These are phyloP conservation scores for Isochrysis galbana DNA, from an alignment of 78 protist genomes.

Conservation along the genomic window DNA sequence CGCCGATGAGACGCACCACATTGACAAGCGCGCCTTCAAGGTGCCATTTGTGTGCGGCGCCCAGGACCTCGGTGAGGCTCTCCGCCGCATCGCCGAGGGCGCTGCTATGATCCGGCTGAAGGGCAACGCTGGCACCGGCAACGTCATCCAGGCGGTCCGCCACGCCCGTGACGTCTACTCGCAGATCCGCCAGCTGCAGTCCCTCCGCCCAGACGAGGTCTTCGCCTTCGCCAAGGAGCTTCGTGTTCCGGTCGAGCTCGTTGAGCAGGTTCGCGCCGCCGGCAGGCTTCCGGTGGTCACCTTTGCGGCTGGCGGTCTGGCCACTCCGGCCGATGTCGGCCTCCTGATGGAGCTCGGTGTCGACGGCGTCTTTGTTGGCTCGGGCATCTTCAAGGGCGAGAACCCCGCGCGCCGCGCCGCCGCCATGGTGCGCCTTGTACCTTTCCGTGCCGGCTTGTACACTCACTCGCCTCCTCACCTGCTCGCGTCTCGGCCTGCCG, in stretches of 20 bases:
- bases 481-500: no score
- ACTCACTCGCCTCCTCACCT: no score
- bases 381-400: slow-evolving; percentile 91
- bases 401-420: slow-evolving; percentile 88
- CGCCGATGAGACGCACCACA: slow-evolving; percentile 89
- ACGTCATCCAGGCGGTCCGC: slow-evolving; percentile 94
- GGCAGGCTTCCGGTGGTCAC: slow-evolving; percentile 92
- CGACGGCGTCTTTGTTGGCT: slow-evolving; percentile 95
- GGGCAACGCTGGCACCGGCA: slow-evolving; percentile 94
- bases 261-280: slow-evolving; percentile 55
- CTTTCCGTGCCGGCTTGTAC: no score
- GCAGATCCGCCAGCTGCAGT: slow-evolving; percentile 68
- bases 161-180: slow-evolving; percentile 81
- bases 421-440: slow-evolving; percentile 93
- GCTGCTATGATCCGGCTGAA: slow-evolving; percentile 94
- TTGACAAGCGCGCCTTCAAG: slow-evolving; percentile 80
- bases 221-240: slow-evolving; percentile 84
- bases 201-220: slow-evolving; percentile 86
- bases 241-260: slow-evolving; percentile 83
- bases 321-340: slow-evolving; percentile 96
- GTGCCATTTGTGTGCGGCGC: slow-evolving; percentile 93
- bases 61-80: slow-evolving; percentile 89
- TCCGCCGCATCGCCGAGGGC: slow-evolving; percentile 93
- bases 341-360: slow-evolving; percentile 86
- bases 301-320: slow-evolving; percentile 97